A percentile compares a stretch with the other conserved stretches of the same genome.
Conservation (phyloP, 2,329 filamentous ascomycete genomes). For the Cucurbitaria berberidis region DNA sequence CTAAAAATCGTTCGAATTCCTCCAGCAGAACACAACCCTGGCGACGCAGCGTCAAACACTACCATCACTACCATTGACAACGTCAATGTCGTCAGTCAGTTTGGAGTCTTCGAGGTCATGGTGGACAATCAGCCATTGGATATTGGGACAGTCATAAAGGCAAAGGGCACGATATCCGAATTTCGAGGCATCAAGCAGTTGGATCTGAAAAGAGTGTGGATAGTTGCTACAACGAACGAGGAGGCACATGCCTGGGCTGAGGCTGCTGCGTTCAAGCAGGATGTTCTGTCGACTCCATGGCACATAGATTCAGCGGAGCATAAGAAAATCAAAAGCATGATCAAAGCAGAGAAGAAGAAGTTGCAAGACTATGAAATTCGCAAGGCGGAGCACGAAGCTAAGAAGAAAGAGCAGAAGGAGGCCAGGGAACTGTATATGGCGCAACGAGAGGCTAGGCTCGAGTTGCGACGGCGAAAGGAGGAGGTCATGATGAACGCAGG, state of each 20-base stretch:
- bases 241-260: slow-evolving; percentile 62
- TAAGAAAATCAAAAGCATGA: slow-evolving; percentile 47
- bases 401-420: slow-evolving; percentile 41
- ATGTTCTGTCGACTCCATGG: slow-evolving; percentile 62
- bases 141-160: slow-evolving; percentile 60
- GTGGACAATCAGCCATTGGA: slow-evolving; percentile 46
- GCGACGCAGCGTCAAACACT: slow-evolving; percentile 44
- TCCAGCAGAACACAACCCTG: slow-evolving; percentile 28
- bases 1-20: slow-evolving; percentile 56
- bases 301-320: slow-evolving; percentile 53
- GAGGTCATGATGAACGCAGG: slow-evolving; percentile 51
- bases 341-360: slow-evolving; percentile 51
- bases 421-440: slow-evolving; percentile 38
- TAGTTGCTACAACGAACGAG: slow-evolving; percentile 59
- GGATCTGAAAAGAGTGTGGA: slow-evolving; percentile 59
- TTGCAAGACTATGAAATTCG: slow-evolving; percentile 41
- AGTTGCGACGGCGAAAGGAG: slow-evolving; percentile 53
- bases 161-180: slow-evolving; percentile 62
- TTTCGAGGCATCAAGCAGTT: slow-evolving; percentile 61
- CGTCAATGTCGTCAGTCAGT: slow-evolving; percentile 43
- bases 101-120: slow-evolving; percentile 51
- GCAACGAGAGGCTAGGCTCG: slow-evolving; percentile 48
- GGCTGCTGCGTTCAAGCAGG: slow-evolving; percentile 55
- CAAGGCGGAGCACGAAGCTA: slow-evolving; percentile 43
- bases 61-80: slow-evolving; percentile 47